Percentiles rank a stretch among this genome's conserved stretches.
Evolutionary conservation across 140 eudicot species (phyloP).

Genomic region (Cichorium intybus): DNA sequence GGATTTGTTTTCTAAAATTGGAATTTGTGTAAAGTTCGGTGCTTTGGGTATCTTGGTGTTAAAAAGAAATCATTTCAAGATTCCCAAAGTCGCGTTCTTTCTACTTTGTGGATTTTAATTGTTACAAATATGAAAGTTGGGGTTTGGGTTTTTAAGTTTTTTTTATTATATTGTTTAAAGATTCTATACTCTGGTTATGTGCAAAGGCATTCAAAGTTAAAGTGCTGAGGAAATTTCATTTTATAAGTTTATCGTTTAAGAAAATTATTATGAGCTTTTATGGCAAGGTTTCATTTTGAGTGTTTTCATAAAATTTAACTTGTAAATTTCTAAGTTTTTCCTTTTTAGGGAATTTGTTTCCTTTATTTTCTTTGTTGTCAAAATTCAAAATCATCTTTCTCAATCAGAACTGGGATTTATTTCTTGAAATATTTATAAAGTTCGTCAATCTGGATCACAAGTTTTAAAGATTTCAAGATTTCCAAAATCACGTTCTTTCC

Average conservation of each 20-base stretch:
- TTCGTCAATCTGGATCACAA: no score
- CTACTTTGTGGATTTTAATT: neutral
- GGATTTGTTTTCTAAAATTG: neutral
- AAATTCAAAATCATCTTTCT: no score
- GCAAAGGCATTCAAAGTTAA: neutral
- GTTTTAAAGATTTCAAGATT: neutral
- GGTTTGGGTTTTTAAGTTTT: neutral
- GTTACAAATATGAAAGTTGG: neutral
- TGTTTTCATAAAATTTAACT: conserved; percentile 8
- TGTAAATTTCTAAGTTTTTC: neutral
- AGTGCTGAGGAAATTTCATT: neutral
- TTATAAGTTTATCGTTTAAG: no score
- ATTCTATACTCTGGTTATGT: neutral
- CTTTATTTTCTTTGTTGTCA: neutral
- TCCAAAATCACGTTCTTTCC: neutral
- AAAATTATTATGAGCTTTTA: conserved; percentile 33
- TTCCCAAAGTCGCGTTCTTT: conserved; percentile 2
- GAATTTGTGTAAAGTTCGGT: neutral
- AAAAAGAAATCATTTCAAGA: conserved; percentile 1
- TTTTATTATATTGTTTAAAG: neutral
- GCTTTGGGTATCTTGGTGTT: neutral
- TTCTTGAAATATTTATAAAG: no score
- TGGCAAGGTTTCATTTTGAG: conserved; percentile 69
- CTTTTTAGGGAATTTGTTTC: neutral
- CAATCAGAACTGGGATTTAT: no score